Evolutionary conservation across 2,329 filamentous ascomycete species (phyloP), one percentile per base, ranked within the genome.

Genomic region (Claviceps maximensis): DNA sequence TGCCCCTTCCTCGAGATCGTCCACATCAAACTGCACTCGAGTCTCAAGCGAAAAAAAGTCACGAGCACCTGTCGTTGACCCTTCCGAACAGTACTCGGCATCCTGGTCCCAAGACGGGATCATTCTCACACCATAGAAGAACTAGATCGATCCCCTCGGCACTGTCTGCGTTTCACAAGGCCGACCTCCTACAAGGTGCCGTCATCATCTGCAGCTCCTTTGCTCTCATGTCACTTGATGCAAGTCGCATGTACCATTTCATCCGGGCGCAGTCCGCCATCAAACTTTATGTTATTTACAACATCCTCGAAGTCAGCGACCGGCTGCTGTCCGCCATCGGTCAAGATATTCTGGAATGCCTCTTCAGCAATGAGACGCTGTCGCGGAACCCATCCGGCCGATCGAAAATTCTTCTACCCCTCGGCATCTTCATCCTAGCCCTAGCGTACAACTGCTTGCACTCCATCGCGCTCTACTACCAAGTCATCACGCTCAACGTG

Each of bases 271-370:
- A 98, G 67, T 91, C 90, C 1, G 90, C 91, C 8, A 96, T 98
- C 71, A 98, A 98, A 66, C 78, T 98, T 12, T 98, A 98, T 66
- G 93, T 98, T 55, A 97, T 98, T 53, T 98, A 95, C 74, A 98
- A 98, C 63, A 87, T 96, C 36, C 80, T 98, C 5, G 93, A 98
- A 69, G 87, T 94, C 2, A 86, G 86, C 52, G 93, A 98, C 67
- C 85, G 90, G 8, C 77, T 98, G 0, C 80, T 97, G 31, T 89
- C 89, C 0, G 91, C 93, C 0, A 76, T 98, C 2, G 93, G 93
- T 0, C 94, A 98, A 67, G 94, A 98, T 67, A 87, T 98, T 1
- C 80, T 97, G 5, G 93, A 98, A 67, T 97, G 91, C 61, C 77
- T 98, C 1, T 95, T 97, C 68, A 96, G 89, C 51, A 80, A 86